Evolutionary conservation across 306 rosid genomes (phyloP), one percentile per base, ranked within the genome.

Genomic region (Datisca glomerata): DNA sequence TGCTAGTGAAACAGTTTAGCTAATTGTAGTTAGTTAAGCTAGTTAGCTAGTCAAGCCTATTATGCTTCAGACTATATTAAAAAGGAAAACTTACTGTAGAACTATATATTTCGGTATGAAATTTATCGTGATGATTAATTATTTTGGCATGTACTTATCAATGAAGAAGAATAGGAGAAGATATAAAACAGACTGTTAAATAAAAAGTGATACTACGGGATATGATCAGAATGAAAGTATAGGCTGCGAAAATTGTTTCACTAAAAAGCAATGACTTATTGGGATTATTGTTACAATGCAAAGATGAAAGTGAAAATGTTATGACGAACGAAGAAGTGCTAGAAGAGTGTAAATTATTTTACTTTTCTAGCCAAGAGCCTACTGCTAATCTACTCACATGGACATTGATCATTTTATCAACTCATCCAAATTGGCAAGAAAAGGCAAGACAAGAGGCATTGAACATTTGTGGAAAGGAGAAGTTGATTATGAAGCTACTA

Each of bases 261-360:
- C 24, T 31, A 33, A 37, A 50, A 33, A 31, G 21, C 15, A 44
- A 56, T 23, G 79, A 71, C 50, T 41, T 76, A 2, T 39, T 76
- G 27, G 52, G 73, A 40, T 40, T 67, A 18, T 41, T 76, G 1
- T 35, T 70, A n/a, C 40, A 55, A 7, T 48, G 56, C 42, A 56
- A 32, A 61, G 45, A 48, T 25, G 29, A 60, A 33, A 35, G 27
- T 6, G 29, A 47, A 0, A 55, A 59, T 52, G 22, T 50, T 24
- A 12, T 76, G 52, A 68, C 60, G 19, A 43, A 50, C 2, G 73
- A 68, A 6, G 73, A 76, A 12, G 70, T 71, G 51, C 64, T 71
- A 32, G 79, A 64, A 45, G 84, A 75, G 40, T 76, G 79, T 57
- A 76, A 76, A 43, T 29, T 76, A 42, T 50, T 76, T 60, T 64